Evolutionary conservation across 2,329 filamentous ascomycete genomes (phyloP).

Genomic region (Fusarium succisae): DNA sequence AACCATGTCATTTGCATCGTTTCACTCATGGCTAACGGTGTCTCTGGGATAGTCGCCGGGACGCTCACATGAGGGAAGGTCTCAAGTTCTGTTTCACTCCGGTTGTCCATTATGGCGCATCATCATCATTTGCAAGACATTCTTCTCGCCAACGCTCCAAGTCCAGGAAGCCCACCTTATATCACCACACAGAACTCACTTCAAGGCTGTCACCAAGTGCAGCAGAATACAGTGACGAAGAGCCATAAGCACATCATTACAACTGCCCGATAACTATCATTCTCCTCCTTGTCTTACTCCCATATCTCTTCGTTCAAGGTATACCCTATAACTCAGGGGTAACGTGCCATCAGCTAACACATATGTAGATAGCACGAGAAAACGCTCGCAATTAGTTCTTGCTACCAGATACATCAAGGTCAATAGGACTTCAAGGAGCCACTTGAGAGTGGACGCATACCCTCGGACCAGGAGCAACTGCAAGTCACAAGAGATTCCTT

Average conservation of each 20-base stretch:
- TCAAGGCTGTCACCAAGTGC: neutral
- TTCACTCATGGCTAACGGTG: neutral
- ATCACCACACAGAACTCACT: neutral
- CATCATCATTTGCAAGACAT: neutral
- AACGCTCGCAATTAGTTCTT: neutral
- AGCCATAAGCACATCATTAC: accelerated
- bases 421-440: no score
- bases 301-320: neutral
- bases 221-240: neutral
- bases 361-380: neutral
- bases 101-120: neutral
- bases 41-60: neutral
- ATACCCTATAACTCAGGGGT: neutral
- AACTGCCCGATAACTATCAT: neutral
- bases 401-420: neutral
- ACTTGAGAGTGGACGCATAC: neutral
- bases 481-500: neutral
- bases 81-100: neutral
- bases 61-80: neutral
- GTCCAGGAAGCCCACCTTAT: neutral
- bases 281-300: neutral
- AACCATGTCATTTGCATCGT: neutral
- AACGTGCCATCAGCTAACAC: neutral
- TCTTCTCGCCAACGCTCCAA: neutral
- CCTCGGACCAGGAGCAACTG: neutral